phyloP scores from a whole-genome alignment of 2,329 filamentous ascomycete genomes.

The Coniochaeta prunicola region DNA sequence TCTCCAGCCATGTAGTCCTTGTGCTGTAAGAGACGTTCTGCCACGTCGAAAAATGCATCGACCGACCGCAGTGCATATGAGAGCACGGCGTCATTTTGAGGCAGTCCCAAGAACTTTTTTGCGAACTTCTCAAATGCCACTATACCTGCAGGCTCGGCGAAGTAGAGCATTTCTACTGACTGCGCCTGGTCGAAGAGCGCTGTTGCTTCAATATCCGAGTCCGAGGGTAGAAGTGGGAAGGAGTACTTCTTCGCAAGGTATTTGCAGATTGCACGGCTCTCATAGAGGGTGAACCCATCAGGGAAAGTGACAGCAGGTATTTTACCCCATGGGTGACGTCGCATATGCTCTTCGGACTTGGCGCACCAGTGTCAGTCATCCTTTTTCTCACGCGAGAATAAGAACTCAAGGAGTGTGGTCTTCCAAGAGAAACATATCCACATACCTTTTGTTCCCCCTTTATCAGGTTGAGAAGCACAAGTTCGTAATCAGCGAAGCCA shows the following conservation, averaged over 20 bases:
- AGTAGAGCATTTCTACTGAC: slow-evolving; percentile 34
- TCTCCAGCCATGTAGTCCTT: slow-evolving; percentile 36
- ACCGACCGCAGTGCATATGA: slow-evolving; percentile 26
- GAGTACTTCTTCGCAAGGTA: slow-evolving; percentile 36
- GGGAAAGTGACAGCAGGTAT: slow-evolving; percentile 29
- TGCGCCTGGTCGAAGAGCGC: slow-evolving; percentile 37
- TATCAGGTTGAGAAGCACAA: slow-evolving; percentile 27
- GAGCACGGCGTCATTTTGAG: slow-evolving; percentile 31
- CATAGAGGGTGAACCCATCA: slow-evolving; percentile 35
- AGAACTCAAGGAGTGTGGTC: too few relatives aligned
- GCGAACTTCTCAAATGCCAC: slow-evolving; percentile 37
- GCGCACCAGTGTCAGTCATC: slow-evolving; percentile 2
- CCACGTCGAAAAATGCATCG: slow-evolving; percentile 34
- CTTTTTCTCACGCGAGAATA: too few relatives aligned
- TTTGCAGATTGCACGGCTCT: slow-evolving; percentile 39
- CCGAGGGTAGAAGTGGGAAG: slow-evolving; percentile 32
- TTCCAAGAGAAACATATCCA: background rate
- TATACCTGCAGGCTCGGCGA: slow-evolving; percentile 32
- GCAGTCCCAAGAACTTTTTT: slow-evolving; percentile 34
- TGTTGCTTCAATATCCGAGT: slow-evolving; percentile 28
- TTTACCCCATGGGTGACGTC: slow-evolving; percentile 34
- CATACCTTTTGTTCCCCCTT: slow-evolving; percentile 34
- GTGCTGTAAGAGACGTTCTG: slow-evolving; percentile 28
- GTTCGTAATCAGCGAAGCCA: slow-evolving; percentile 33
- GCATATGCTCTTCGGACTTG: slow-evolving; percentile 27